phyloP scores from a whole-genome alignment of 306 rosid species.

The Prunus davidiana region DNA sequence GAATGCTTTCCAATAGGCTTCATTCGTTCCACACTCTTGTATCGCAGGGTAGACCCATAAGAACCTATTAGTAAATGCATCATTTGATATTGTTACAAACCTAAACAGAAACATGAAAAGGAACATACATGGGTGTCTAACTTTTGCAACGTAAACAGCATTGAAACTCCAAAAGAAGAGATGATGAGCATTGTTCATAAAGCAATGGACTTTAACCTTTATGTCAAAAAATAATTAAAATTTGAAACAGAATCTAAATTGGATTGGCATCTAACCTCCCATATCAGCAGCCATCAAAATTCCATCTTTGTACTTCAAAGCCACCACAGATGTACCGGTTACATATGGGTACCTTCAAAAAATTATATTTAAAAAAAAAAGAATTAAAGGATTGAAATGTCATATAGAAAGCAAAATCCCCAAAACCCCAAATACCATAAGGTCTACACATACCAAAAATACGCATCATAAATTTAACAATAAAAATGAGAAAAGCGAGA shows the following conservation, averaged over 20 bases:
- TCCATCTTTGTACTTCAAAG: slow-evolving; percentile 91
- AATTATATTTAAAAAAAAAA: background rate
- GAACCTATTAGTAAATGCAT: no score
- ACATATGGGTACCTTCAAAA: slow-evolving; percentile 79
- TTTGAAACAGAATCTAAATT: background rate
- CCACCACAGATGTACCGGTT: slow-evolving; percentile 88
- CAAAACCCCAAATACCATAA: background rate
- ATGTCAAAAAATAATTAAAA: background rate
- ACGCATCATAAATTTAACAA: background rate
- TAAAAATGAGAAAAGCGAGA: background rate
- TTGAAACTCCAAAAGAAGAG: no score
- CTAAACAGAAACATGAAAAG: no score
- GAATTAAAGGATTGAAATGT: background rate
- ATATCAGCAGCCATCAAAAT: slow-evolving; percentile 89
- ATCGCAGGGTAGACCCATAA: no score
- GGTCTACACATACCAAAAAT: background rate
- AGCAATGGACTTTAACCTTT: background rate
- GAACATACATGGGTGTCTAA: no score
- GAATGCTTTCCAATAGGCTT: no score
- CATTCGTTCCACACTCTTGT: no score
- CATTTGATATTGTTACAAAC: no score
- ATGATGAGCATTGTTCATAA: no score
- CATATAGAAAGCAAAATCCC: background rate
- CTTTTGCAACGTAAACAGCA: no score
- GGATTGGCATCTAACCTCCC: slow-evolving; percentile 64